Conservation (phyloP, 148 eudicot genomes). For the Fagopyrum esculentum region DNA sequence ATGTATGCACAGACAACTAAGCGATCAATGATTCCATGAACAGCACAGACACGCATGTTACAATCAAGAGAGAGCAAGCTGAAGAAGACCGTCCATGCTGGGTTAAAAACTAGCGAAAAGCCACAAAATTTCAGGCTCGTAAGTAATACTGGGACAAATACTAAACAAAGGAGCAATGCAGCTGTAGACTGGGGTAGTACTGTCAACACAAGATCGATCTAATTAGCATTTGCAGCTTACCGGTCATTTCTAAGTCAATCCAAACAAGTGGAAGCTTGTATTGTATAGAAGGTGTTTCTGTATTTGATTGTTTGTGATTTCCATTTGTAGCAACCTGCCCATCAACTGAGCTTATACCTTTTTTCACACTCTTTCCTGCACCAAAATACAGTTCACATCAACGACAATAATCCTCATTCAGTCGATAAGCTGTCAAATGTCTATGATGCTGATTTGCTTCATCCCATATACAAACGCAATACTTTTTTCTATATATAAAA, state of each 20-base stretch:
- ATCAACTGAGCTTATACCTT: slow-evolving; percentile 24
- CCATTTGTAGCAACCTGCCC: slow-evolving; percentile 22
- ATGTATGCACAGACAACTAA: background rate
- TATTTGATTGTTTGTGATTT: slow-evolving; percentile 15
- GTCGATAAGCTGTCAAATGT: background rate
- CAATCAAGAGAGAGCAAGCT: background rate
- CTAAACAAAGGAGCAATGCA: background rate
- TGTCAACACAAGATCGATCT: background rate
- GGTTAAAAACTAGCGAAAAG: background rate
- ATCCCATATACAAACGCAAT: background rate
- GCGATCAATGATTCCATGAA: background rate
- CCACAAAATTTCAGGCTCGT: background rate
- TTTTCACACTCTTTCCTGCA: slow-evolving; percentile 35
- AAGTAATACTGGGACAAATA: background rate
- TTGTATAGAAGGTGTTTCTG: background rate
- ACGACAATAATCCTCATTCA: background rate
- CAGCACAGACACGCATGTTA: background rate
- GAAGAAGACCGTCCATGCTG: background rate
- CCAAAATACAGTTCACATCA: slow-evolving; percentile 13
- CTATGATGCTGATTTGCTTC: background rate
- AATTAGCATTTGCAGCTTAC: slow-evolving; percentile 26
- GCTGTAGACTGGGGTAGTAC: background rate
- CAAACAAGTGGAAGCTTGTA: slow-evolving; percentile 73
- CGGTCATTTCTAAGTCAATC: slow-evolving; percentile 92
- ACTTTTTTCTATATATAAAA: background rate